phyloP scores from a whole-genome alignment of 345 rosid species.

The Carallia brachiata region DNA sequence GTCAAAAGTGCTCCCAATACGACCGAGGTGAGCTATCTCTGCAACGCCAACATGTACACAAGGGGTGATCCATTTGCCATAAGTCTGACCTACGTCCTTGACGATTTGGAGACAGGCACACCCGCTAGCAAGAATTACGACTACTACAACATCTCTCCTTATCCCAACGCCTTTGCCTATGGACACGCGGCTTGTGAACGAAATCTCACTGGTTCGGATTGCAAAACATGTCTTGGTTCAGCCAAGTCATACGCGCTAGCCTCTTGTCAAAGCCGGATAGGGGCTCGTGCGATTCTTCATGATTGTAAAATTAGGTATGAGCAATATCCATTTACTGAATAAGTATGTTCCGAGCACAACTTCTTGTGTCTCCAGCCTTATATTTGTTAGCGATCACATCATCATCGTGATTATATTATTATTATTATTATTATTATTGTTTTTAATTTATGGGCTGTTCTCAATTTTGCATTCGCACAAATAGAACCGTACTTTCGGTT shows the following conservation, averaged over 20 bases:
- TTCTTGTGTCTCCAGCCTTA: neutral
- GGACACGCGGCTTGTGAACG: slow-evolving; percentile 49
- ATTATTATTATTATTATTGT: no score
- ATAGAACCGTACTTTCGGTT: no score
- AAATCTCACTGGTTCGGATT: slow-evolving; percentile 42
- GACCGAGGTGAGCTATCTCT: slow-evolving; percentile 32
- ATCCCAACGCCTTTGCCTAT: slow-evolving; percentile 58
- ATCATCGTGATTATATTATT: no score
- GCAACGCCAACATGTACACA: slow-evolving; percentile 39
- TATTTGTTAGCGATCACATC: no score
- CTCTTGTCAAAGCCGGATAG: slow-evolving; percentile 40
- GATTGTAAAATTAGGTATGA: slow-evolving; percentile 63
- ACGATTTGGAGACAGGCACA: slow-evolving; percentile 31
- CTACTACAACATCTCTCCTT: slow-evolving; percentile 53
- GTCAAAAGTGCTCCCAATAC: slow-evolving; percentile 35
- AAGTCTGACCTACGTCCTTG: slow-evolving; percentile 37
- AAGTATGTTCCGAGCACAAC: neutral
- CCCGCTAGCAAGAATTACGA: slow-evolving; percentile 31
- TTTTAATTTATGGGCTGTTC: no score
- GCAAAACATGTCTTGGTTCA: slow-evolving; percentile 40
- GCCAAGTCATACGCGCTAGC: slow-evolving; percentile 40
- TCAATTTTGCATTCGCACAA: no score
- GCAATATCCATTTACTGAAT: slow-evolving; percentile 53
- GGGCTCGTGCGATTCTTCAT: slow-evolving; percentile 46
- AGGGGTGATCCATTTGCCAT: slow-evolving; percentile 41